Base-by-base conservation (phyloP, 352 stramenopile species). In the Bremia lactucae region DNA sequence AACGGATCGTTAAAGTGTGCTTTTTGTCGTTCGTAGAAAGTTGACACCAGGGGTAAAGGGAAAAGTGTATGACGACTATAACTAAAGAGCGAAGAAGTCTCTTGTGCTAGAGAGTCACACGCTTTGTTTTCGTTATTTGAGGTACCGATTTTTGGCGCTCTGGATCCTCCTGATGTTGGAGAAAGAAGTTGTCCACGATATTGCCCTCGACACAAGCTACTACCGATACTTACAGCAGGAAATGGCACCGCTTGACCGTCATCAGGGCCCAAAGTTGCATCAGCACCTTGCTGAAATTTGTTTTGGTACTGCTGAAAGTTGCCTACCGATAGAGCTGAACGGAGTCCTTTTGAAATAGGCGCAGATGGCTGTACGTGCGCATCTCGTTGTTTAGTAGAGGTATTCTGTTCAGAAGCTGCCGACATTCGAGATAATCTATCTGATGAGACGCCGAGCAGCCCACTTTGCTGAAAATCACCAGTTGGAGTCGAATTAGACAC, bases 251-350 rank as follows among this genome's bases (percentile, higher is more conserved):
- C 21, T 14, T 54, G 55, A 7, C n/a, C 29, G 13, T 51, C 36
- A n/a, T 33, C 45, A 38, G 21, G 6, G 3, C 21, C 36, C 10
- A 52, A 14, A n/a, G 44, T 14, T 36, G 43, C 48, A 15, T 16
- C 31, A 34, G 35, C 18, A 4, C 46, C 46, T 39, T 51, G 54
- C 6, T 64, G 54, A 20, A 70, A 61, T 2, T 83, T 72, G 3
- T 82, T 62, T 49, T 79, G 62, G 37, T 81, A 83, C 40, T 66
- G 59, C 6, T 67, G 64, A n/a, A 88, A 85, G 31, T 91, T 87
- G 1, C 73, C 78, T 10, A 91, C 69, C 2, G 78, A 91, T 24
- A 74, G 56, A 5, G 69, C 65, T 16, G 75, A 72, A 19, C 78
- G 65, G 38, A 88, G 60, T 25, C 42, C 66, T 52, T 42, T 60